Evolutionary conservation across 1,284 basidiomycete species (phyloP), one percentile per base, ranked within the genome.

Genomic region (Apiotrichum veenhuisii): DNA sequence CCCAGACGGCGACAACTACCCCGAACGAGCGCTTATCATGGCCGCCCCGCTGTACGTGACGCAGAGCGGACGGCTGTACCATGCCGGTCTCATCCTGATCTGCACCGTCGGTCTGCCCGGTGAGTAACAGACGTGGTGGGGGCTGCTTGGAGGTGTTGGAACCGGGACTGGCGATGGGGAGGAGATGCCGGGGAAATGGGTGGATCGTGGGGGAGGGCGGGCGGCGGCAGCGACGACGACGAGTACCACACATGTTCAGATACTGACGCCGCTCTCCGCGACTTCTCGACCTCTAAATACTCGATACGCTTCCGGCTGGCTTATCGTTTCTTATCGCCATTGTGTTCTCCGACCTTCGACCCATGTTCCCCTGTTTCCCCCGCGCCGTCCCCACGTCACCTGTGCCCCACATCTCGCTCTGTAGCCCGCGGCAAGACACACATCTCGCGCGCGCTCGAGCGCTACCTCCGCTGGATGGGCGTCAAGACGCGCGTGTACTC

Each of bases 381-480:
- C 25, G 5, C 10, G 15, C 25, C 3, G 38, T 12, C 38, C 27
- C 42, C n/a, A n/a, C n/a, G n/a, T 18, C 41, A 3, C 20, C 15
- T 25, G 1, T 26, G 20, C 25, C 20, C 5, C 18, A 20, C 40
- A n/a, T n/a, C n/a, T n/a, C 11, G 22, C 33, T 5, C 45, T 27
- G 25, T 11, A 73, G 91, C 91, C 7, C 84, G 94, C 52, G 94
- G 94, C 46, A 98, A 98, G 79, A 98, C 94, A 0, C 96, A 98
- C 75, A 89, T 98, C 56, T 94, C 93, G 1, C 85, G 95, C 52
- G 87, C 95, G 20, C 83, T 98, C 30, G 94, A 98, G 74, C 86
- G 96, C 25, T 99, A 98, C 77, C 83, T 98, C 1, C 84, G 91
- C 69, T 99, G 96, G 96, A 89, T 94, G 71, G 95, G 96, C 42